phyloP scores from a whole-genome alignment of 2,329 filamentous ascomycete genomes.

The Eutypella sp. region DNA sequence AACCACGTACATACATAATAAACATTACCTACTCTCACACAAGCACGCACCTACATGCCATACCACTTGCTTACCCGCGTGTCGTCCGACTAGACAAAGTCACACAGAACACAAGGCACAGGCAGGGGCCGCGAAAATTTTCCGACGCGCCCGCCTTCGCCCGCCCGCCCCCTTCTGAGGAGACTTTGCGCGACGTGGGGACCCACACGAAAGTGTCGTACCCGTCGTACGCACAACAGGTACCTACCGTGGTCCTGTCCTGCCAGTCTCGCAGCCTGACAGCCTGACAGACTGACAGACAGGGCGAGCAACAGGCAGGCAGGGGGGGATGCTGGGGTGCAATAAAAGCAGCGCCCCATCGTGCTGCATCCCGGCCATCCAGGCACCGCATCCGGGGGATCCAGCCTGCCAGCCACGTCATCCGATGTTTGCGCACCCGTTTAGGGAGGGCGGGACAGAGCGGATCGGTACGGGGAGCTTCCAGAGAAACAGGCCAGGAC shows the following conservation, averaged over 20 bases:
- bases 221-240: neutral
- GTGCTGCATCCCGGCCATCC: neutral
- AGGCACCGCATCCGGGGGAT: neutral
- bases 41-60: neutral
- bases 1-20: neutral
- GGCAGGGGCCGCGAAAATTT: neutral
- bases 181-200: no score
- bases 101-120: neutral
- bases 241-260: neutral
- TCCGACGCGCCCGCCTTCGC: neutral
- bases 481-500: no score
- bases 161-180: no score
- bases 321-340: no score
- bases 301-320: no score
- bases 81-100: neutral
- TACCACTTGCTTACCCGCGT: neutral
- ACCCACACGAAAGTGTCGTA: no score
- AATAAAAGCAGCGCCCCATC: no score
- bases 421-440: constrained; percentile 18
- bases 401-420: constrained; percentile 20
- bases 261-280: no score
- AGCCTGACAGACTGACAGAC: no score
- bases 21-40: neutral
- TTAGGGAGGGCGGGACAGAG: no score
- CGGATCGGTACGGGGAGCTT: no score